Percentiles rank a stretch among this genome's conserved stretches.
Conservation (phyloP, 768 basidiomycete genomes). For the Agrocybe praecox region DNA sequence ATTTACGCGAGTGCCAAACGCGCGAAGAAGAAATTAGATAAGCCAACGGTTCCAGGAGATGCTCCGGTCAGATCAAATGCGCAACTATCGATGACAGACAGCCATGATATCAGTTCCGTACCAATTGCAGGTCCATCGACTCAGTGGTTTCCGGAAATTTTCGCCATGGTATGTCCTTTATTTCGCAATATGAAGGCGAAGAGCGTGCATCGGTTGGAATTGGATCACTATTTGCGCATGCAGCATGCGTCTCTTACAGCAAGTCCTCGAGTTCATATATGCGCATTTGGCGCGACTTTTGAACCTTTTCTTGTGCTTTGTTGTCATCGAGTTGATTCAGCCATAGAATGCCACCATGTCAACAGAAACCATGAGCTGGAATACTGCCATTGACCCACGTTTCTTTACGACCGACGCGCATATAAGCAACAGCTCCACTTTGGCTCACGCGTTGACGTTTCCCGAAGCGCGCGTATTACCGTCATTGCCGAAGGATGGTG, state of each 20-base stretch:
- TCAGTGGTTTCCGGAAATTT: neutral
- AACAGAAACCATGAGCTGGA: constrained; percentile 2
- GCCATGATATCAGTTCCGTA: neutral
- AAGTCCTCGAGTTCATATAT: too few species aligned
- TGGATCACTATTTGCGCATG: too few species aligned
- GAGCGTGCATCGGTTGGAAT: neutral
- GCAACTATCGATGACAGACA: neutral
- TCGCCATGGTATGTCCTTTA: neutral
- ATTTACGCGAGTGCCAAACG: constrained; percentile 54
- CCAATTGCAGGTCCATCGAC: neutral
- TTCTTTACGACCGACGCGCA: constrained; percentile 20
- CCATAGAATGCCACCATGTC: neutral
- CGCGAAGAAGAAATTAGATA: constrained; percentile 52
- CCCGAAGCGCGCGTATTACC: constrained; percentile 19
- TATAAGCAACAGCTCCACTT: constrained; percentile 46
- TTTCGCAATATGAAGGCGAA: neutral
- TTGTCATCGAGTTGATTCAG: neutral
- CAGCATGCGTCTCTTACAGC: too few species aligned
- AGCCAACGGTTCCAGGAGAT: too few species aligned
- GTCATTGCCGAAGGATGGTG: neutral
- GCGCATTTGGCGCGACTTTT: too few species aligned
- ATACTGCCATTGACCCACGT: constrained; percentile 19
- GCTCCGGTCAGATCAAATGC: neutral
- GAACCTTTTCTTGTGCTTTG: too few species aligned
- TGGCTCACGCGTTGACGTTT: constrained; percentile 50